Evolutionary conservation across 805 yeast genomes (phyloP).

Genomic region (Blastobotrys terrestris): DNA sequence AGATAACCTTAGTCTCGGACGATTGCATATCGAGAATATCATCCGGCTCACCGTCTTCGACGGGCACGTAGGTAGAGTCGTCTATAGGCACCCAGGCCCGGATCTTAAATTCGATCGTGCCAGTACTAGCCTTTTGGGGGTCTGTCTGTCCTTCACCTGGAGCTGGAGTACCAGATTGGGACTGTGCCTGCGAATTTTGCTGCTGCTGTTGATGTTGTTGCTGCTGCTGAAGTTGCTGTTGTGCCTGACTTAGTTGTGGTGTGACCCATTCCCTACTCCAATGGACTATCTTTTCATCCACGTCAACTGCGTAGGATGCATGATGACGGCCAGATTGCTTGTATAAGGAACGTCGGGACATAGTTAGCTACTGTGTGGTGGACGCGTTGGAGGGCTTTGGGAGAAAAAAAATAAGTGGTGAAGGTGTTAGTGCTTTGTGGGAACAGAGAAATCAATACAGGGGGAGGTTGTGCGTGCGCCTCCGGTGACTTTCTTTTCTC

Average conservation of each 20-base stretch:
- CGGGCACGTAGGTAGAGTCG: conserved; percentile 18
- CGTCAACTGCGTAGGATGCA: conserved; percentile 13
- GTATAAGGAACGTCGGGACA: conserved; percentile 16
- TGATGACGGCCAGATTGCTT: conserved; percentile 18
- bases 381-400: neutral
- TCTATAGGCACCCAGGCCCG: conserved; percentile 30
- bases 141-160: conserved; percentile 1
- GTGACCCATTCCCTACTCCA: conserved; percentile 33
- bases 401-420: neutral
- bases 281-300: conserved; percentile 20
- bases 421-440: neutral
- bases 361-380: neutral
- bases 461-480: no score
- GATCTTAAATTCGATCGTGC: conserved; percentile 22
- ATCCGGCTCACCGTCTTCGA: conserved; percentile 34
- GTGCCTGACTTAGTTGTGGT: conserved; percentile 8
- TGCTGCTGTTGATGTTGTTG: neutral
- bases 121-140: neutral
- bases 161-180: conserved; percentile 2
- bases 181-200: neutral
- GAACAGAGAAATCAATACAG: no score
- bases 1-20: conserved; percentile 23
- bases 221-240: neutral
- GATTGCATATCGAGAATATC: conserved; percentile 43
- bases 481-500: no score